Conservation (phyloP, 805 yeast species). For the Kodamaea fukazawae region DNA sequence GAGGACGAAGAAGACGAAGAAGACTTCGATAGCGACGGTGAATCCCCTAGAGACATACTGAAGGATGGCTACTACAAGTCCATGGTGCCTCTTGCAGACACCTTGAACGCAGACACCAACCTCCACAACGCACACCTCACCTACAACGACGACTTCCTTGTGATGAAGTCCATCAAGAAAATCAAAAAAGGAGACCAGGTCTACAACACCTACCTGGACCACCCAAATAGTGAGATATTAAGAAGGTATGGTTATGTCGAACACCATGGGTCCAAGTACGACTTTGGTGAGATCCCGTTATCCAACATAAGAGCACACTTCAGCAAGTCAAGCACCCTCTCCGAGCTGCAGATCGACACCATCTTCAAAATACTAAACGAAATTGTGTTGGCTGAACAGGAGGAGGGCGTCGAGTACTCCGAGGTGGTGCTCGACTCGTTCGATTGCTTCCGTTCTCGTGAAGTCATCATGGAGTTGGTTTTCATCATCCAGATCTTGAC, state of each 20-base stretch:
- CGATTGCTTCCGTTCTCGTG: conserved; percentile 60
- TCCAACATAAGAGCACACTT: conserved; percentile 39
- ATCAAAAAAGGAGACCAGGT: conserved; percentile 71
- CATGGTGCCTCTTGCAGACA: conserved; percentile 93
- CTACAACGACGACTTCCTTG: conserved; percentile 47
- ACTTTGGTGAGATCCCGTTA: conserved; percentile 74
- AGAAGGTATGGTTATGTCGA: conserved; percentile 93
- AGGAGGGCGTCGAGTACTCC: conserved; percentile 40
- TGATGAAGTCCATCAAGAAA: conserved; percentile 66
- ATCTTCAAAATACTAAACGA: conserved; percentile 29
- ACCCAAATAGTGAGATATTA: conserved; percentile 86
- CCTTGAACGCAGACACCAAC: conserved; percentile 80
- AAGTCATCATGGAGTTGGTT: conserved; percentile 56
- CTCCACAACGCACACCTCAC: conserved; percentile 71
- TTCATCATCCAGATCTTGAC: conserved; percentile 54
- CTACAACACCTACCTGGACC: conserved; percentile 85
- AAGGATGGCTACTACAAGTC: conserved; percentile 56
- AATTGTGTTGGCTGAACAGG: conserved; percentile 25
- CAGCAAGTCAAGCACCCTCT: conserved; percentile 16
- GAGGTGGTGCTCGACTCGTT: conserved; percentile 52
- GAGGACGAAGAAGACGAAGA: conserved; percentile 21
- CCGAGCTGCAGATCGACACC: conserved; percentile 29
- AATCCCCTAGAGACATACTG: conserved; percentile 11
- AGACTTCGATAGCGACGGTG: conserved; percentile 17
- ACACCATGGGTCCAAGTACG: conserved; percentile 63